Conservation (phyloP, 148 eudicot species). For the Polygonum maritimum region DNA sequence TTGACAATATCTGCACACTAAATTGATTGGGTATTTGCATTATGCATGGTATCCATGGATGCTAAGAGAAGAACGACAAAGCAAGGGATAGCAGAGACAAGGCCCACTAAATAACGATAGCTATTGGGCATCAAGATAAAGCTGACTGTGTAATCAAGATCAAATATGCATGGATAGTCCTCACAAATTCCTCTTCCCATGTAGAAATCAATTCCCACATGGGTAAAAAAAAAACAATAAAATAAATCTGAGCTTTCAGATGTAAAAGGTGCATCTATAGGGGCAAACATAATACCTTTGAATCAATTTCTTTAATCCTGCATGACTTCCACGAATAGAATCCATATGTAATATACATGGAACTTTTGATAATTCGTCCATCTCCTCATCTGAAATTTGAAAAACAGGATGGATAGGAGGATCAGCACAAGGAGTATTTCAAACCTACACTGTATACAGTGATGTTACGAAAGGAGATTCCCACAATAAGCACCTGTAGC, state of each 20-base stretch:
- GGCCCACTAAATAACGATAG: neutral
- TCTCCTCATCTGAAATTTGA: conserved; percentile 34
- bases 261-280: neutral
- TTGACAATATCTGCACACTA: neutral
- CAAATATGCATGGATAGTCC: neutral
- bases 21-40: neutral
- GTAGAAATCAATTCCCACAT: neutral
- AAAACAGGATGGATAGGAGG: conserved; percentile 10
- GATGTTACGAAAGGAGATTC: neutral
- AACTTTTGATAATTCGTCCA: conserved; percentile 36
- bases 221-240: neutral
- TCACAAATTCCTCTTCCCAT: neutral
- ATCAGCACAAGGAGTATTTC: neutral
- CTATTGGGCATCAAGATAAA: neutral
- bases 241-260: neutral
- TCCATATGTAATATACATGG: conserved; percentile 98
- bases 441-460: neutral
- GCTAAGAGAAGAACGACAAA: neutral
- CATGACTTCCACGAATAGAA: conserved; percentile 82
- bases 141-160: neutral
- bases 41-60: neutral
- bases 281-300: conserved; percentile 49
- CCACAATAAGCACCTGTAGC: conserved; percentile 39
- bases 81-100: neutral
- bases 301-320: conserved; percentile 61